These are phyloP conservation scores for Petunia secreta DNA, from an alignment of 257 asterid species.

Conservation along the genomic window DNA sequence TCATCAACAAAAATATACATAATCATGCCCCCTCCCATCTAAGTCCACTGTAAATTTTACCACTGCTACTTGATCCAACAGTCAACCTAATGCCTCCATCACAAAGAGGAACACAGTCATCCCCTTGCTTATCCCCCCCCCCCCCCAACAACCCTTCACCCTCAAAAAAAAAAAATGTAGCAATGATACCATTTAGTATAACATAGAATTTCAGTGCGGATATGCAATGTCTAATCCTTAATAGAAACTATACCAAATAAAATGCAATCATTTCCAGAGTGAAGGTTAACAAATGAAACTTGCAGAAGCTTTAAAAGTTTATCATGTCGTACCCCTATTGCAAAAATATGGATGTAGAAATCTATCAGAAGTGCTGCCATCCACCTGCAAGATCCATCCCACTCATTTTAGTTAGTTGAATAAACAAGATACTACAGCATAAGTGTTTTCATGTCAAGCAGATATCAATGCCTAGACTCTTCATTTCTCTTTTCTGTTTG, in stretches of 20 bases:
- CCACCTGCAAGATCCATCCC: conserved; percentile 60
- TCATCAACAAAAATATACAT: no score
- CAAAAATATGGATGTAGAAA: conserved; percentile 61
- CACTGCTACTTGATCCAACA: no score
- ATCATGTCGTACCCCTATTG: conserved; percentile 56
- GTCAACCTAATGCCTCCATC: no score
- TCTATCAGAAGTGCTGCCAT: conserved; percentile 74
- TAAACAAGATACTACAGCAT: neutral
- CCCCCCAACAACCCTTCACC: no score
- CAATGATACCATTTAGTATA: no score
- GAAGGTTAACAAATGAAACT: neutral
- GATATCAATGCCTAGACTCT: neutral
- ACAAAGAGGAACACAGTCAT: no score
- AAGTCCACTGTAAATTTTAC: no score
- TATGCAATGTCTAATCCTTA: neutral
- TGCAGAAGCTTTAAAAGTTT: conserved; percentile 19
- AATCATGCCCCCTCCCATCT: no score
- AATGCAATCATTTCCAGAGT: neutral
- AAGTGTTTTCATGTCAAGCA: neutral
- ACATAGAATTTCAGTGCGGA: no score
- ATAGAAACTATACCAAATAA: neutral
- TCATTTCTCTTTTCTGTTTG: no score
- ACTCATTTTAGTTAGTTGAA: neutral
- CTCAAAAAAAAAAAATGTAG: no score
- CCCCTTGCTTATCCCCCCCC: no score